Evolutionary conservation across 1,139 yeast genomes (phyloP), one percentile per base, ranked within the genome.

Genomic region (Suhomyces anneliseae): DNA sequence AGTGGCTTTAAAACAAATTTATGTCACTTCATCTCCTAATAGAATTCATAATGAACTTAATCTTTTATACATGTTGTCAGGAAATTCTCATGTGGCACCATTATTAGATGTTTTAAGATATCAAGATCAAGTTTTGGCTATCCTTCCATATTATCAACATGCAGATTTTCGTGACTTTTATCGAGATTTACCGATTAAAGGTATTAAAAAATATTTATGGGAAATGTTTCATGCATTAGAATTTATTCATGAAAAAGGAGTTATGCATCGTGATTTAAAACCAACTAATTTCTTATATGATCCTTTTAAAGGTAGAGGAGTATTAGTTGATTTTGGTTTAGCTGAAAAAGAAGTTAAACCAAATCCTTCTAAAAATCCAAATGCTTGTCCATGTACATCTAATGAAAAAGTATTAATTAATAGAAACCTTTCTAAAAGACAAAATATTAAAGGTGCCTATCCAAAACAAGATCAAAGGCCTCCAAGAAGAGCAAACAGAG

Each of bases 21-120:
- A 92, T 64, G 99, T 92, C 27, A 95, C 99, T 0, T 89, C 97
- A 1, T 90, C 97, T 7, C 97, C 98, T 1, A 84, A 82, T 54
- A 79, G 99, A 64, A 92, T 93, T 43, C 83, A 82, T 57, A 90
- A 90, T 65, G 99, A 93, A 65, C 76, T 93, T 55, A 85, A 85
- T 54, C 71, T 93, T 44, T 74, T 93, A 35, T 85, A 86, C 61
- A 78, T 78, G 50, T 69, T 92, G 42, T 70, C 78, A 9, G 90
- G 92, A 1, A 84, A 86, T 52, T 74, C 81, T 1, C 82, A 85
- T 51, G 90, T 93, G 40, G 96, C 97, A 1, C 97, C 97, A 1
- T 69, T 93, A 45, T 76, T 93, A 43, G 97, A 95, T 56, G 97
- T 96, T 1, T 66, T 90, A 47, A 76, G 99, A 49, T 78, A 79